Conservation (phyloP, 176 grass and related monocot species). For the Cymbopogon citratus region DNA sequence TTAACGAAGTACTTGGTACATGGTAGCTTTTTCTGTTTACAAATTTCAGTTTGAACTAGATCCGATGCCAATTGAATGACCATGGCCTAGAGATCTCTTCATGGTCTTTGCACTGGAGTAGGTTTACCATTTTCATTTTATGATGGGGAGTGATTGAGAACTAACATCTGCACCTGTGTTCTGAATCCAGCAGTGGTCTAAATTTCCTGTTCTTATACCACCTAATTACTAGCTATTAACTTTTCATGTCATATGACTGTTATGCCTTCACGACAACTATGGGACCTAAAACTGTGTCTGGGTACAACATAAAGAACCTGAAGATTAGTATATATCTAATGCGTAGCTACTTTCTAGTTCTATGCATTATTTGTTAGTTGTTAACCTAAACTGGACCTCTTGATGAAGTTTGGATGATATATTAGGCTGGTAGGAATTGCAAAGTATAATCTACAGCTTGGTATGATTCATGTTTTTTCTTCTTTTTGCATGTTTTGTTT, state of each 20-base stretch:
- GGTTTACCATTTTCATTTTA: not conserved
- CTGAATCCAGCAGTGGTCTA: not conserved
- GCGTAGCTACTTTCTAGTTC: not conserved
- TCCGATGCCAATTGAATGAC: not conserved
- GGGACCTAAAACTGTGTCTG: not conserved
- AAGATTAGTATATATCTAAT: not conserved
- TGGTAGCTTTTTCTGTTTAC: not conserved
- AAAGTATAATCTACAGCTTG: not conserved
- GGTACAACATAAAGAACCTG: not conserved
- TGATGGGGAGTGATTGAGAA: not conserved
- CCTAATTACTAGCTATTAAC: not conserved
- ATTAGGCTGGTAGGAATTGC: not conserved
- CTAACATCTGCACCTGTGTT: not conserved
- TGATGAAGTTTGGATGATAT: not conserved
- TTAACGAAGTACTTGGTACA: not conserved
- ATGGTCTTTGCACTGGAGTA: not conserved
- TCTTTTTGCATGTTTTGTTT: not conserved
- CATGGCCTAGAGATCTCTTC: not conserved
- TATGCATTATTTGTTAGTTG: not conserved
- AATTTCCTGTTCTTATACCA: not conserved
- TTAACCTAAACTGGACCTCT: not conserved
- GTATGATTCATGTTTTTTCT: not conserved
- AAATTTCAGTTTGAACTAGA: not conserved
- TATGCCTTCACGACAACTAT: not conserved
- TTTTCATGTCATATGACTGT: not conserved